phyloP scores from a whole-genome alignment of 2,329 filamentous ascomycete genomes.

The Monosporascus sp. region DNA sequence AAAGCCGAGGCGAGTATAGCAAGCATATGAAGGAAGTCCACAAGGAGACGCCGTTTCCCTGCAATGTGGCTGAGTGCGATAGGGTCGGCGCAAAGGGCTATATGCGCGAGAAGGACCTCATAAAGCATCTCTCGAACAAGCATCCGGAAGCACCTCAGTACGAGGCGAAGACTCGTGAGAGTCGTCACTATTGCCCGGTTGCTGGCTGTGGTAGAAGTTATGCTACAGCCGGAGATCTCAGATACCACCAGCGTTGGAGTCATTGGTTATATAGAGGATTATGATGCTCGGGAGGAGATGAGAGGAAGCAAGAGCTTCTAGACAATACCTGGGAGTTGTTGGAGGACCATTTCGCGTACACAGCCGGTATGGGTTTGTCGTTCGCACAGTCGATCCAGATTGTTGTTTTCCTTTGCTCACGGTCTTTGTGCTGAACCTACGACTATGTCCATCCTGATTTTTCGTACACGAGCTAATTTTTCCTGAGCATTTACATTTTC shows the following conservation, averaged over 20 bases:
- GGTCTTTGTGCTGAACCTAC: too few relatives aligned
- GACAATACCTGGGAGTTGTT: too few relatives aligned
- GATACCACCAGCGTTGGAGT: fast-evolving
- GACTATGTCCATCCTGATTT: too few relatives aligned
- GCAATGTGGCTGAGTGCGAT: conserved; percentile 23
- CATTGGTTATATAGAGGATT: neutral
- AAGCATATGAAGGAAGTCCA: conserved; percentile 32
- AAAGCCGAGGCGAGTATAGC: conserved; percentile 20
- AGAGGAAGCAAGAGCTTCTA: too few relatives aligned
- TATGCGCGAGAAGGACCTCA: conserved; percentile 14
- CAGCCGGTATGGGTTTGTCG: too few relatives aligned
- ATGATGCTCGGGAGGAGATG: too few relatives aligned
- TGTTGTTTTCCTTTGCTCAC: too few relatives aligned
- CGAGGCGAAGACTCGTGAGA: neutral
- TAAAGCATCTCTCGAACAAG: conserved; percentile 17
- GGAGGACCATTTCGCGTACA: too few relatives aligned
- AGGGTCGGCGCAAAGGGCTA: conserved; percentile 19
- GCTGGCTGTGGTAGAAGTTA: neutral
- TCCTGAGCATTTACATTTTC: too few relatives aligned
- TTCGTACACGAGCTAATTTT: too few relatives aligned
- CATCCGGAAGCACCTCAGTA: conserved; percentile 11
- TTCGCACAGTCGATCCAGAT: too few relatives aligned
- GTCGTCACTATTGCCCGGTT: neutral
- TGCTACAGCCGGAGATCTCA: neutral
- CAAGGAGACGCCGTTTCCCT: conserved; percentile 27